Percentiles rank a stretch among this genome's conserved stretches.
These are phyloP conservation scores for Sugiyamaella sp. DNA, from an alignment of 1,139 yeast genomes.

Conservation along the genomic window DNA sequence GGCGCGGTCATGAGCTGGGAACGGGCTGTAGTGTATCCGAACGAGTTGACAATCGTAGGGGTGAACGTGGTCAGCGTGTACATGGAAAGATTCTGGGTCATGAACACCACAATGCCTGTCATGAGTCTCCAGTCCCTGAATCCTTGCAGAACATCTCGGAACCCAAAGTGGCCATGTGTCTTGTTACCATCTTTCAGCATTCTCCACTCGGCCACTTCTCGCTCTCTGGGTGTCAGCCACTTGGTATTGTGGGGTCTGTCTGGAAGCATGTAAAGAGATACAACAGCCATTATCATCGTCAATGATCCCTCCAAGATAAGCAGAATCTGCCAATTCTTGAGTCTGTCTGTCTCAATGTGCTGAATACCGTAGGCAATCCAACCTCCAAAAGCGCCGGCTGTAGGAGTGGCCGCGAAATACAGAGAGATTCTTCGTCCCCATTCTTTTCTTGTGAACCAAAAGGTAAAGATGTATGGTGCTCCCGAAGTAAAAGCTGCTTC, in stretches of 20 bases:
- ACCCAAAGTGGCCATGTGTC: slow-evolving; percentile 23
- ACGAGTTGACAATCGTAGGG: slow-evolving; percentile 27
- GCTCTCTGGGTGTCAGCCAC: slow-evolving; percentile 26
- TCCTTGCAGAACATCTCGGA: slow-evolving; percentile 22
- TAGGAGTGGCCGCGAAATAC: slow-evolving; percentile 24
- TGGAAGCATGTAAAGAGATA: slow-evolving; percentile 38
- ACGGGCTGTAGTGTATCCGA: slow-evolving; percentile 24
- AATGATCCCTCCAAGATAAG: slow-evolving; percentile 52
- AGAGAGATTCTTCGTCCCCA: slow-evolving; percentile 48
- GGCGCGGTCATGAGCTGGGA: slow-evolving; percentile 30
- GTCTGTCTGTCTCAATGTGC: slow-evolving; percentile 21
- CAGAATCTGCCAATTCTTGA: slow-evolving; percentile 58
- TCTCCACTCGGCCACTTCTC: slow-evolving; percentile 26
- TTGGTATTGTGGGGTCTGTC: slow-evolving; percentile 48
- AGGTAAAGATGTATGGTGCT: slow-evolving; percentile 29
- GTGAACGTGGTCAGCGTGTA: slow-evolving; percentile 29
- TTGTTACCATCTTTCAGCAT: slow-evolving; percentile 24
- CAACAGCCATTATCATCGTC: slow-evolving; percentile 40
- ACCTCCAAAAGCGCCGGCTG: slow-evolving; percentile 34
- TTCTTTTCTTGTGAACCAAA: slow-evolving; percentile 28
- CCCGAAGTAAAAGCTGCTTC: slow-evolving; percentile 26
- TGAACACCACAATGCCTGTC: slow-evolving; percentile 28
- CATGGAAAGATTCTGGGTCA: slow-evolving; percentile 30
- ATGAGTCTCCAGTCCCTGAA: slow-evolving; percentile 26
- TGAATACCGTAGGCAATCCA: slow-evolving; percentile 42